Evolutionary conservation across 805 yeast genomes (phyloP).

Genomic region (Sugiyamaella lignohabitans): DNA sequence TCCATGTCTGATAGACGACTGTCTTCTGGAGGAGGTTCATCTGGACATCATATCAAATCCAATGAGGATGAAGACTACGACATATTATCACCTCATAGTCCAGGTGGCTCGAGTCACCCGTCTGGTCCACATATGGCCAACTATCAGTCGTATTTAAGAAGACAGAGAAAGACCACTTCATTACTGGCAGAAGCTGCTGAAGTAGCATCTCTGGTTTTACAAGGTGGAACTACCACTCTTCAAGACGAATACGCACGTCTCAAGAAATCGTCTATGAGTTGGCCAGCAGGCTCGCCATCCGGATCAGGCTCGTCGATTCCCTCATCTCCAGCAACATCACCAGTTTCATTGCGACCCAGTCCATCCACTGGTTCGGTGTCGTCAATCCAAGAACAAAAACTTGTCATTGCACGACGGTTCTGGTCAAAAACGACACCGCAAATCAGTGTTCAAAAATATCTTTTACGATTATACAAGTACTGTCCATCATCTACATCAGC

Average conservation of each 20-base stretch:
- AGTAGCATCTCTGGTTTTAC: constrained; percentile 17
- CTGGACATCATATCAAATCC: background rate
- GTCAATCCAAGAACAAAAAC: constrained; percentile 11
- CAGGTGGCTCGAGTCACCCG: background rate
- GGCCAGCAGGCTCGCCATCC: background rate
- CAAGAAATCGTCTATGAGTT: background rate
- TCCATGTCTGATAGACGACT: background rate
- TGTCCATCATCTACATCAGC: constrained; percentile 35
- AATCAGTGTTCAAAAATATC: constrained; percentile 29
- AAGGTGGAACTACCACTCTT: background rate
- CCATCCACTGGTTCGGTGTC: background rate
- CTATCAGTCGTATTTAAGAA: background rate
- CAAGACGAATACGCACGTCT: background rate
- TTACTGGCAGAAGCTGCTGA: constrained; percentile 19
- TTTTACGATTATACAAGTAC: constrained; percentile 34
- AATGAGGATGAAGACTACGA: background rate
- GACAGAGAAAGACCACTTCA: constrained; percentile 14
- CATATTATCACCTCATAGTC: background rate
- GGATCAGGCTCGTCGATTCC: constrained; percentile 1
- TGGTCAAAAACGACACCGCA: constrained; percentile 29
- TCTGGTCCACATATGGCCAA: background rate
- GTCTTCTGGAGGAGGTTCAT: background rate
- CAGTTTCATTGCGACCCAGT: background rate
- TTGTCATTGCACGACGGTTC: constrained; percentile 27
- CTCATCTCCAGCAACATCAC: background rate